Base-by-base conservation (phyloP, 495 filamentous ascomycete species). In the Xylaria castorea region DNA sequence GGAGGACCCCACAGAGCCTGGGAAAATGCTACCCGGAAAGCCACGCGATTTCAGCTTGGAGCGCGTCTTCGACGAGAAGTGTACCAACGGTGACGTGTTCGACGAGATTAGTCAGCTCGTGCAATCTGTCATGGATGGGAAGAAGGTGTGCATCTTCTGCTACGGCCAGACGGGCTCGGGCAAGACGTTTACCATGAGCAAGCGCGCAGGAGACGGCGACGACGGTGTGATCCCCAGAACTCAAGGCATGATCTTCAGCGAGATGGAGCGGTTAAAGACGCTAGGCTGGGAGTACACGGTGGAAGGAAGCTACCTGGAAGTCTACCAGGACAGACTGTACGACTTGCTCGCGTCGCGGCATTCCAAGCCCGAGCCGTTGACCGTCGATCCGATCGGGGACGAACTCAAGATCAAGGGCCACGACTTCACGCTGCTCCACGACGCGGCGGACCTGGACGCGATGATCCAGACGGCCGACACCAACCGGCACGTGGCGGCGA, bases 91-190 rank as follows among this genome's bases (percentile, higher is more conserved):
- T 32, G 92, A 97, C 70, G 91, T 99, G 9, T 99, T 98, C 79
- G 95, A 94, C 70, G 96, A 98, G 78, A 98, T 98, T 82, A 96
- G 93, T 71, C 97, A 99, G 76, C 89, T 99, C 30, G 94, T 99
- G 16, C 96, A 99, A 83, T 94, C 92, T 74, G 97, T 97, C 1
- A 85, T 99, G 58, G 96, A 99, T 79, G 96, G 96, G 20, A 98
- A 98, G 82, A 99, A 99, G 78, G 96, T 99, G 44, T 98, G 95
- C 81, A 98, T 99, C 74, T 97, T 99, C 84, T 98, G 94, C 80
- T 99, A 99, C 79, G 96, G 96, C 46, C 96, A 99, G 79, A 99
- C 96, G 5, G 96, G 96, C 4, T 95, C 94, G 44, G 96, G 96
- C 57, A 99, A 99, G 85, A 99, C 96, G 1, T 92, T 91, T 76